Evolutionary conservation across 345 rosid species (phyloP).

Genomic region (Boechera stricta): DNA sequence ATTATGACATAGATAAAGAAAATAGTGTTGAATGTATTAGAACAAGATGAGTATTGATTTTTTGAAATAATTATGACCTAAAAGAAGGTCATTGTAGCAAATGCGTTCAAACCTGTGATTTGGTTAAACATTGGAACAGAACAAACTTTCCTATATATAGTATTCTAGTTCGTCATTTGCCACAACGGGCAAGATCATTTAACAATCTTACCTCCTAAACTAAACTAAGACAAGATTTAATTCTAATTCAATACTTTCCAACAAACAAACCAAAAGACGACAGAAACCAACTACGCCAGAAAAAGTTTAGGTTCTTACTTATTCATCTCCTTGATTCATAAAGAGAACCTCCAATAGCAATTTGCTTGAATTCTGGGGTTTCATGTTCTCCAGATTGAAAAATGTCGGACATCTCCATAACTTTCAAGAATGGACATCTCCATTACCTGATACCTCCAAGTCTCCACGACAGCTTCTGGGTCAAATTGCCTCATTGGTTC

Average conservation of each 20-base stretch:
- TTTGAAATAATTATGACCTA: too few relatives aligned
- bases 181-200: background rate
- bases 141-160: background rate
- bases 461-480: slow-evolving; percentile 45
- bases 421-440: slow-evolving; percentile 68
- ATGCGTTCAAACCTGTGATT: background rate
- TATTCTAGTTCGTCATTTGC: background rate
- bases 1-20: background rate
- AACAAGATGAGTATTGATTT: too few relatives aligned
- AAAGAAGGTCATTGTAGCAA: background rate
- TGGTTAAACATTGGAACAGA: background rate
- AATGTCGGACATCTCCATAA: slow-evolving; percentile 51
- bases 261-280: slow-evolving; percentile 10
- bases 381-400: background rate
- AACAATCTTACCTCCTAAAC: background rate
- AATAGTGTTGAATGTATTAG: too few relatives aligned
- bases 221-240: background rate
- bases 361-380: background rate
- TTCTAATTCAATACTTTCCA: background rate
- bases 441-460: slow-evolving; percentile 31
- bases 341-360: background rate
- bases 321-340: background rate
- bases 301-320: slow-evolving; percentile 9
- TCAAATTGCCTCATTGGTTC: slow-evolving; percentile 54
- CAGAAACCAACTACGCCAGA: background rate